Evolutionary conservation across 148 eudicot genomes (phyloP).

Genomic region (Fallopia convolvulus): DNA sequence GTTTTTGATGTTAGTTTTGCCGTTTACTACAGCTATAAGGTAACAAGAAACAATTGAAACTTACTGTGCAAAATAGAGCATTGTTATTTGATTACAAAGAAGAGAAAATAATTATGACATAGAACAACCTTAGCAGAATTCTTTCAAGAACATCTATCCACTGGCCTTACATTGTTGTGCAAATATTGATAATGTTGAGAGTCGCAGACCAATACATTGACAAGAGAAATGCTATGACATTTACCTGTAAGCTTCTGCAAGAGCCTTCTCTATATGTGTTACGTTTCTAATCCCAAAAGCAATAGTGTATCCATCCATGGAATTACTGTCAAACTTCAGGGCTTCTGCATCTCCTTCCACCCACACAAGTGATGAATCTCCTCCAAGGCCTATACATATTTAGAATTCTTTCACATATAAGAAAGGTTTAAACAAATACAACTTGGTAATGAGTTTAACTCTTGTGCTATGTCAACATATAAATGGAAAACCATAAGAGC

Average conservation of each 20-base stretch:
- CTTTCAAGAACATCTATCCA: background rate
- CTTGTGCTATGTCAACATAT: background rate
- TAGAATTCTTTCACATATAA: background rate
- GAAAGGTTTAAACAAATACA: background rate
- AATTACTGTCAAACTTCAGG: conserved; percentile 59
- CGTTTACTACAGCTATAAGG: background rate
- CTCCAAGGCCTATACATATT: conserved; percentile 45
- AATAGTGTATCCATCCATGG: conserved; percentile 95
- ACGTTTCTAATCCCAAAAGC: conserved; percentile 97
- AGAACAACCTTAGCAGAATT: background rate
- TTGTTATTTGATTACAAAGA: background rate
- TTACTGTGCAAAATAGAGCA: background rate
- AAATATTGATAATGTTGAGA: background rate
- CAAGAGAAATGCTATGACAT: background rate
- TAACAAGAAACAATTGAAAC: background rate
- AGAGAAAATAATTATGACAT: background rate
- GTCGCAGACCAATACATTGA: background rate
- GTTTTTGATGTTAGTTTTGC: background rate
- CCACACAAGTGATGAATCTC: conserved; percentile 63
- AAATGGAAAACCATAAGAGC: background rate
- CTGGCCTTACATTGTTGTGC: background rate
- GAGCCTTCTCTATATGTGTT: conserved; percentile 91
- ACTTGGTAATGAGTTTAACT: background rate
- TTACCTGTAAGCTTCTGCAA: conserved; percentile 86
- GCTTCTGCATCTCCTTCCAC: conserved; percentile 96